Evolutionary conservation across 768 basidiomycete species (phyloP).

Genomic region (Tulasnella sp.): DNA sequence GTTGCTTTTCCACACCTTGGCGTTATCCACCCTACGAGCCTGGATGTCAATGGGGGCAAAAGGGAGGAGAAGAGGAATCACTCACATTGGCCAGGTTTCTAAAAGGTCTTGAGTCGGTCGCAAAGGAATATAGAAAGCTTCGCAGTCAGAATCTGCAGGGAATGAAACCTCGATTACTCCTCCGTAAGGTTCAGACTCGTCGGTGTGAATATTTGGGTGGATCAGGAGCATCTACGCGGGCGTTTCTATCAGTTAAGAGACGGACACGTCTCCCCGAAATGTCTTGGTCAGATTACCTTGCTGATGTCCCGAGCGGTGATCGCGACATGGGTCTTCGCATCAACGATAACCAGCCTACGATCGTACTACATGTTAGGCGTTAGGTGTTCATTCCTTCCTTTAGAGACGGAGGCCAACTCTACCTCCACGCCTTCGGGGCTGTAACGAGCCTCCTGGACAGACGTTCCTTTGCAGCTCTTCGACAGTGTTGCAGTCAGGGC

Average conservation of each 20-base stretch:
- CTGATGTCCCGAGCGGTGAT: constrained; percentile 60
- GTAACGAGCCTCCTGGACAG: constrained; percentile 49
- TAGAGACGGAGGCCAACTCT: background rate
- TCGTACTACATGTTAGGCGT: constrained; percentile 45
- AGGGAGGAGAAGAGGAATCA: constrained; percentile 13
- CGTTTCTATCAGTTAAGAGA: background rate
- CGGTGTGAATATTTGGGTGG: constrained; percentile 44
- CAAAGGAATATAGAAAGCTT: constrained; percentile 53
- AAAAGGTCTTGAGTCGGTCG: constrained; percentile 45
- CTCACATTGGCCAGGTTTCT: constrained; percentile 51
- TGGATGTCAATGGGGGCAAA: background rate
- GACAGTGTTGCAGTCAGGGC: background rate
- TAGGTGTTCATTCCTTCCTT: too few species aligned
- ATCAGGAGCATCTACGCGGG: constrained; percentile 58
- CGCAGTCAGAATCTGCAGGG: constrained; percentile 52
- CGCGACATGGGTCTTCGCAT: constrained; percentile 43
- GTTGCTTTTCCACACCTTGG: constrained; percentile 42
- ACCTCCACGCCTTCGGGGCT: constrained; percentile 62
- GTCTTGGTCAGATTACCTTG: constrained; percentile 38
- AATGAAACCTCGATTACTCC: constrained; percentile 51
- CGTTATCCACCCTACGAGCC: constrained; percentile 42
- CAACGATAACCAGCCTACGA: constrained; percentile 62
- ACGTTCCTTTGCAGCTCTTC: constrained; percentile 65
- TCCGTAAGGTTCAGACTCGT: constrained; percentile 39
- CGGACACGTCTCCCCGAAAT: background rate